These are phyloP conservation scores for Phytophthora melonis DNA, from an alignment of 352 stramenopile species.

Conservation along the genomic window DNA sequence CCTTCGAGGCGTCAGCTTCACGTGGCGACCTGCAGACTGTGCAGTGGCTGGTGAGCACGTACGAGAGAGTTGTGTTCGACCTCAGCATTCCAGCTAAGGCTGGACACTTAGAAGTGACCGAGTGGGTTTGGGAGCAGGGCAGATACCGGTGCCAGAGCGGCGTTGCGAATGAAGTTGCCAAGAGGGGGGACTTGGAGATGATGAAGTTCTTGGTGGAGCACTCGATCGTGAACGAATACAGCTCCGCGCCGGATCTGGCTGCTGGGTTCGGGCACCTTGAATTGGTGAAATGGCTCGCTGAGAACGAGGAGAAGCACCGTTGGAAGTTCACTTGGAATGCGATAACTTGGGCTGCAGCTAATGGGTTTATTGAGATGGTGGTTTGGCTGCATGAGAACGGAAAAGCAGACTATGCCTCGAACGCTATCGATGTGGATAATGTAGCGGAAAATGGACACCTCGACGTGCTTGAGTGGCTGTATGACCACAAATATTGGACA, in stretches of 20 bases:
- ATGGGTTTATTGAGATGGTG: not conserved
- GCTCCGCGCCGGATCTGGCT: not conserved
- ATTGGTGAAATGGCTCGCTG: not conserved
- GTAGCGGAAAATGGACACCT: constrained; percentile 11
- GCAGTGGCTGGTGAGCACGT: not conserved
- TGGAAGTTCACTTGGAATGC: not conserved
- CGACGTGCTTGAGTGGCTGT: constrained; percentile 4
- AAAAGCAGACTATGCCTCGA: not conserved
- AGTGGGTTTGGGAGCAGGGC: not conserved
- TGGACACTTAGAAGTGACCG: not conserved
- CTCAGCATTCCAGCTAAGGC: not conserved
- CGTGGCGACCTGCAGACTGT: not conserved
- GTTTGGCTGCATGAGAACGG: not conserved
- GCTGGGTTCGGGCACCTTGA: not conserved
- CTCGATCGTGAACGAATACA: not conserved
- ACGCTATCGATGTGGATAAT: not conserved
- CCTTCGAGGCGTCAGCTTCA: not conserved
- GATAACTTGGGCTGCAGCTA: not conserved
- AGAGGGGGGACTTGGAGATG: not conserved
- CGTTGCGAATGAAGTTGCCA: not conserved
- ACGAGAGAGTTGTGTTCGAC: not conserved
- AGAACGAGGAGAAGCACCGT: not conserved
- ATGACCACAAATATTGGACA: not conserved
- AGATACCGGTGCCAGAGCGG: not conserved
- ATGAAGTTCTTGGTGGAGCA: not conserved